Evolutionary conservation across 139 green algal genomes (phyloP), one percentile per base, ranked within the genome.

Genomic region (Marvania coccoides): DNA sequence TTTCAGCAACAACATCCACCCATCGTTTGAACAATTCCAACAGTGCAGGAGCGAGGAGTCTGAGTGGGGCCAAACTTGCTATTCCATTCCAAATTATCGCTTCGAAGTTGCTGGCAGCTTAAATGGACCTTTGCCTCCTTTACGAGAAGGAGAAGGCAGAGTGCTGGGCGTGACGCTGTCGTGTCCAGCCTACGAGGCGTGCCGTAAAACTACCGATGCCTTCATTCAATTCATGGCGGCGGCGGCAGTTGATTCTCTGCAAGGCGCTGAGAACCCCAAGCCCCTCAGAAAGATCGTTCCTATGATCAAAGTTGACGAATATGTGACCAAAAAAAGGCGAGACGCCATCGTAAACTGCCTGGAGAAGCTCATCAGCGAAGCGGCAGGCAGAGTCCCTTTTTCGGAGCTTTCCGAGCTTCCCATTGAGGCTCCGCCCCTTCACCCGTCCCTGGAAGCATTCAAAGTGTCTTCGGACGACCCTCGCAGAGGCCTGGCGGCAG

Each of bases 381-480:
- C 31, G 3, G 56, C 56, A 3, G n/a, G 19, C n/a, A 30, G 13
- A 6, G 19, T 37, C 23, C 9, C 2, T 2, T n/a, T n/a, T n/a
- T 23, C 23, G 9, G 9, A 31, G 13, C 47, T 70, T 6, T 8
- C 12, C 23, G n/a, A n/a, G n/a, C 30, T 61, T 48, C 55, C 60
- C 30, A 42, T 46, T 4, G 29, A 51, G 34, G 4, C 28, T 3
- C 29, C 60, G 54, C 47, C 48, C 3, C 9, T 42, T 9, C 31
- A 48, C 30, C 5, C n/a, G 8, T 70, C 46, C 29, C 30, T 48
- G 9, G 48, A 71, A 35, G 31, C 46, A 4, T 71, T 71, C n/a
- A 3, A 39, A 9, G 47, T 71, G 12, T 12, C 33, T 2, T 1
- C 39, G 0, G 34, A 71, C 31, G 63, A 71, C 48, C 23, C 34